These are phyloP conservation scores for Phytophthora pseudosyringae DNA, from an alignment of 352 stramenopile species.

Conservation along the genomic window DNA sequence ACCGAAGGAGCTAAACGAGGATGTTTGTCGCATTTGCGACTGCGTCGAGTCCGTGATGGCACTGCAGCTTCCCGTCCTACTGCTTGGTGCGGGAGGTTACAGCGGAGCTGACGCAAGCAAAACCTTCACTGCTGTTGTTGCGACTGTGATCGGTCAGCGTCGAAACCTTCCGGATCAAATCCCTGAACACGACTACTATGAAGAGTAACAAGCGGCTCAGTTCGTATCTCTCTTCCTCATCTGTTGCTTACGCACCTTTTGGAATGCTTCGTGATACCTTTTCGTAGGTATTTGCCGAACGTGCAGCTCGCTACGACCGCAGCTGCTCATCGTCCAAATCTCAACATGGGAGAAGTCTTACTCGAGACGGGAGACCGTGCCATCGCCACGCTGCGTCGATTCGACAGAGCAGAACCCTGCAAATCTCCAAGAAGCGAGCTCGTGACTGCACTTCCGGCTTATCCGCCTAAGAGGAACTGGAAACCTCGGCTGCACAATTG, in stretches of 20 bases:
- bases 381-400: slow-evolving; percentile 3
- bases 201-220: slow-evolving; percentile 33
- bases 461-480: neutral
- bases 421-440: neutral
- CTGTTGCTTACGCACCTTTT: slow-evolving; percentile 8
- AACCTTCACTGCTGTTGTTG: slow-evolving; percentile 56
- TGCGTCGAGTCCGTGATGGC: slow-evolving; percentile 41
- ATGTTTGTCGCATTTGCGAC: slow-evolving; percentile 38
- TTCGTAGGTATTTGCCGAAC: slow-evolving; percentile 7
- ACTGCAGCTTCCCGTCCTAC: slow-evolving; percentile 49
- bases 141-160: slow-evolving; percentile 45
- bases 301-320: slow-evolving; percentile 6
- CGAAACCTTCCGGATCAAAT: slow-evolving; percentile 36
- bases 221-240: neutral
- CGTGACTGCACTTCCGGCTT: neutral
- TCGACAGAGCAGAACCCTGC: neutral
- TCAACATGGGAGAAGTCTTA: slow-evolving; percentile 4
- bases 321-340: slow-evolving; percentile 3
- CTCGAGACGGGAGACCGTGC: neutral
- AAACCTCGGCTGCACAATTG: neutral
- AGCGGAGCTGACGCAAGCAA: slow-evolving; percentile 64
- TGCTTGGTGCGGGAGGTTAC: slow-evolving; percentile 75
- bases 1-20: too few relatives aligned
- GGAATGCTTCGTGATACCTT: neutral
- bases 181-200: slow-evolving; percentile 69